Percentiles rank a stretch among this genome's conserved stretches.
Conservation (phyloP, 495 filamentous ascomycete species). For the Penicillium verhagenii region DNA sequence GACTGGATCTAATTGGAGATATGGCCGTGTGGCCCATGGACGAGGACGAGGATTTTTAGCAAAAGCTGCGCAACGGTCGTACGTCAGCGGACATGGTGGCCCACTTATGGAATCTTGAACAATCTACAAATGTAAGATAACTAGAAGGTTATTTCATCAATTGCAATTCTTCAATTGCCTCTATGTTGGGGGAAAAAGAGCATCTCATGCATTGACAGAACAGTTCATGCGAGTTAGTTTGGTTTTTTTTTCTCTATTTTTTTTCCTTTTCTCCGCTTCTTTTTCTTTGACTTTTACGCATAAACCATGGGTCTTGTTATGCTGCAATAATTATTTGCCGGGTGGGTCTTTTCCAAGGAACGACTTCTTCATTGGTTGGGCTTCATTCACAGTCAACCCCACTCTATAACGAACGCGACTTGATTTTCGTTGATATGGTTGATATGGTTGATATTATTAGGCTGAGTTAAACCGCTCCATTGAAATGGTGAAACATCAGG, state of each 20-base stretch:
- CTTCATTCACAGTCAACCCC: not conserved
- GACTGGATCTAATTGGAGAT: not conserved
- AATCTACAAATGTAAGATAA: too few relatives aligned
- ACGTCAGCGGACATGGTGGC: conserved; percentile 3
- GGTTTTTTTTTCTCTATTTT: too few relatives aligned
- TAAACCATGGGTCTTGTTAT: not conserved
- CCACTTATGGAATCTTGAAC: not conserved
- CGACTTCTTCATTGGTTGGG: not conserved
- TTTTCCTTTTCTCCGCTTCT: not conserved
- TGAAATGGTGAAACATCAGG: not conserved
- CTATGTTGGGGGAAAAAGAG: too few relatives aligned
- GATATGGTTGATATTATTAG: not conserved
- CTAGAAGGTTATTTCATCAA: too few relatives aligned
- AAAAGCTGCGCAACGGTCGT: conserved; percentile 2
- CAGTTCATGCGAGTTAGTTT: not conserved
- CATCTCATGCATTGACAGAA: not conserved
- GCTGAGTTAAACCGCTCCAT: not conserved
- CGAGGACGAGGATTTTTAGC: not conserved
- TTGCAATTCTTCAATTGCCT: too few relatives aligned
- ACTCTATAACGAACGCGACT: not conserved
- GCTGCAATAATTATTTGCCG: not conserved
- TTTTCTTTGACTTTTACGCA: not conserved
- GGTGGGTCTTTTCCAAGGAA: not conserved
- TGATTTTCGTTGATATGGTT: too few relatives aligned
- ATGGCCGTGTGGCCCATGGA: not conserved